Evolutionary conservation across 2,329 filamentous ascomycete species (phyloP), one percentile per base, ranked within the genome.

Genomic region (Colletotrichum spinosum): DNA sequence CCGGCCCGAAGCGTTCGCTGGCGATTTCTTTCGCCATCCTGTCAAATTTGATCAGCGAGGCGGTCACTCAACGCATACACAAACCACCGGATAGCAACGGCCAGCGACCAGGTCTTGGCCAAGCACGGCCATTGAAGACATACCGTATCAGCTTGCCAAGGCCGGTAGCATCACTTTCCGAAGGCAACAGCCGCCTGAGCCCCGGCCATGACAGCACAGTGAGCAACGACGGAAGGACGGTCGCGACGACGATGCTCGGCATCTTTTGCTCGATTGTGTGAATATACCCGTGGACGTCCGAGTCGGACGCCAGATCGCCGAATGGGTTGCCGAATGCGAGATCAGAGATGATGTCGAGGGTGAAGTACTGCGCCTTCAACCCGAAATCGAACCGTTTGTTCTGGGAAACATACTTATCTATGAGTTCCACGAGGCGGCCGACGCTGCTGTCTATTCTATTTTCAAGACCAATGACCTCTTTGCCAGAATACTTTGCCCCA

Each of bases 321-420:
- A 85, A 83, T 0, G 79, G 73, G 38, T 79, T 71, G 8, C 83
- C 84, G 46, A 86, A 82, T 2, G 83, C 83, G 10, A 87, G 66
- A 13, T 80, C 79, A 11, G 80, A 83, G 49, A 87, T 84, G 34
- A 86, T 81, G 63, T 88, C 86, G 0, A 87, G 71, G 0, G 84
- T 85, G 45, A 86, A 82, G 74, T 79, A 86, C 46, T 84, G 82
- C 2, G 79, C 78, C 38, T 83, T 81, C 6, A 74, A 74, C 3
- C 79, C 81, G 17, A 86, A 70, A 61, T 87, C 83, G 69, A 84
- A 74, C 13, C 78, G 69, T 52, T 83, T 81, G 58, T 77, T 80
- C 8, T 57, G 62, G 17, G 35, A 48, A 11, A 76, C 67, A 51
- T 82, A 83, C 25, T 65, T 68, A 42, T 76, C 74, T 52, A 86